phyloP scores from a whole-genome alignment of 306 rosid species.

The Prunus salicina region DNA sequence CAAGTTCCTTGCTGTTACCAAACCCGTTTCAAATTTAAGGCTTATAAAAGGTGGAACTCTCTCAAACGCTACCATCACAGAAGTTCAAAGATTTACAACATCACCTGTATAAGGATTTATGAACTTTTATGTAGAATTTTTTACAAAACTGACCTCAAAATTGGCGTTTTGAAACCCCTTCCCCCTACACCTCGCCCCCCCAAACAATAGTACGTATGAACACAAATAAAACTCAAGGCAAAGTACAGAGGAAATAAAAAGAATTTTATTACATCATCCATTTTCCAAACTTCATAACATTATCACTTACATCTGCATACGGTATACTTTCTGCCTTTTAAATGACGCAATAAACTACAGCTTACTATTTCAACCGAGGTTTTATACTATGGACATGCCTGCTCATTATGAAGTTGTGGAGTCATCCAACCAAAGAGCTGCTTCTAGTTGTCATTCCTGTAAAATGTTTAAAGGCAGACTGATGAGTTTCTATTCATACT shows the following conservation, averaged over 20 bases:
- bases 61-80: not conserved
- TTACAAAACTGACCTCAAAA: not conserved
- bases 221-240: not conserved
- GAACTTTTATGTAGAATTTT: too few species aligned
- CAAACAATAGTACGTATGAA: too few species aligned
- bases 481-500: not conserved
- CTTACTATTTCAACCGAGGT: not conserved
- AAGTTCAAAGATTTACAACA: not conserved
- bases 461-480: not conserved
- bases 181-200: not conserved
- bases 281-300: not conserved
- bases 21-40: too few species aligned
- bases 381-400: not conserved
- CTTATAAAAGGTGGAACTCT: too few species aligned
- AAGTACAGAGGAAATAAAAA: not conserved
- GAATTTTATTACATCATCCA: not conserved
- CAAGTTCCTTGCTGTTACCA: too few species aligned
- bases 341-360: not conserved
- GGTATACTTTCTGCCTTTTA: not conserved
- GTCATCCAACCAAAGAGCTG: not conserved
- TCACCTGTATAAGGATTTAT: not conserved
- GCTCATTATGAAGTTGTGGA: not conserved
- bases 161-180: not conserved
- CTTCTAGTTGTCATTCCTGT: not conserved
- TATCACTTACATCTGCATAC: not conserved